These are phyloP conservation scores for Pseudohalonectria lignicola DNA, from an alignment of 2,329 filamentous ascomycete genomes.

Conservation along the genomic window DNA sequence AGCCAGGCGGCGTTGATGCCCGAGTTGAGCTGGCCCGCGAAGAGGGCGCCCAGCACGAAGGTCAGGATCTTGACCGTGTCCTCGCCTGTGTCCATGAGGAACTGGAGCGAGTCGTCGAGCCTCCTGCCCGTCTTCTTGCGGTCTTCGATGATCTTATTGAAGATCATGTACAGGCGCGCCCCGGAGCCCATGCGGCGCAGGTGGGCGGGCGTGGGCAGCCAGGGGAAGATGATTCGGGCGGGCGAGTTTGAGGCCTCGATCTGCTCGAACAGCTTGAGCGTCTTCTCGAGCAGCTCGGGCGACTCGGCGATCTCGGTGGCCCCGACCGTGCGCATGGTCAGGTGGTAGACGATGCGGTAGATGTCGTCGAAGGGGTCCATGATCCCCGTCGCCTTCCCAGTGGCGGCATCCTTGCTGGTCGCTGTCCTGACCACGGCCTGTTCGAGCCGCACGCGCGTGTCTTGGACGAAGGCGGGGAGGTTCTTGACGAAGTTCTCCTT, in stretches of 20 bases:
- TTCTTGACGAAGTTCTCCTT: slow-evolving; percentile 23
- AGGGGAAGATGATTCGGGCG: slow-evolving; percentile 38
- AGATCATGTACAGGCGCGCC: slow-evolving; percentile 32
- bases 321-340: slow-evolving; percentile 46
- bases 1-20: slow-evolving; percentile 44
- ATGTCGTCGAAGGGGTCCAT: slow-evolving; percentile 43
- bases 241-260: slow-evolving; percentile 33
- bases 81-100: slow-evolving; percentile 39
- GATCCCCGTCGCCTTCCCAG: slow-evolving; percentile 12
- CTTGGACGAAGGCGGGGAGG: slow-evolving; percentile 29
- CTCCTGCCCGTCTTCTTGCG: slow-evolving; percentile 27
- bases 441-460: slow-evolving; percentile 25
- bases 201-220: slow-evolving; percentile 32
- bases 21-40: slow-evolving; percentile 46
- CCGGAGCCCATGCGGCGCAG: slow-evolving; percentile 31
- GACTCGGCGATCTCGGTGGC: slow-evolving; percentile 40
- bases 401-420: slow-evolving; percentile 1
- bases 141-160: slow-evolving; percentile 34
- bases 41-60: slow-evolving; percentile 41
- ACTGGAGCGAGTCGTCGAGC: slow-evolving; percentile 40
- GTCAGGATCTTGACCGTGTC: slow-evolving; percentile 27
- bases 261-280: slow-evolving; percentile 30
- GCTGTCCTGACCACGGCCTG: slow-evolving; percentile 17
- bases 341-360: slow-evolving; percentile 39
- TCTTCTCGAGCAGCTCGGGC: slow-evolving; percentile 25